These are phyloP conservation scores for Evansstolkia leycettana DNA, from an alignment of 495 filamentous ascomycete species.

Conservation along the genomic window DNA sequence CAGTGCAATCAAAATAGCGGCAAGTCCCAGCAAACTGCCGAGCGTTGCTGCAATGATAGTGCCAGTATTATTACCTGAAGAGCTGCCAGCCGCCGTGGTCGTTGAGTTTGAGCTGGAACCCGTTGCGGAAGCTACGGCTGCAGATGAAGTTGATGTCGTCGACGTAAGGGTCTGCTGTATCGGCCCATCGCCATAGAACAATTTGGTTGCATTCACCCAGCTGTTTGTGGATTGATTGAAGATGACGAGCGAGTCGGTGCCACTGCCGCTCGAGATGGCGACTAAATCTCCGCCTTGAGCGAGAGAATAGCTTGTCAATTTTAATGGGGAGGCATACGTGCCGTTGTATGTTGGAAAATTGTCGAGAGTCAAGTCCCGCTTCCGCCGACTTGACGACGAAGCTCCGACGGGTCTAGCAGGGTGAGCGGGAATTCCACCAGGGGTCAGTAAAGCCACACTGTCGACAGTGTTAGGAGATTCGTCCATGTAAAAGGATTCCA, in stretches of 20 bases:
- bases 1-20: conserved; percentile 51
- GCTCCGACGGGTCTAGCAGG: conserved; percentile 23
- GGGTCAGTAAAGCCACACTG: conserved; percentile 44
- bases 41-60: conserved; percentile 70
- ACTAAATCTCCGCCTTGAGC: conserved; percentile 50
- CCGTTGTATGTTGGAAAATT: conserved; percentile 72
- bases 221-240: conserved; percentile 69
- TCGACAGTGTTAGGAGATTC: conserved; percentile 66
- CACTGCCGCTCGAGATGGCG: conserved; percentile 65
- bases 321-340: conserved; percentile 51
- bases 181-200: conserved; percentile 41
- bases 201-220: conserved; percentile 65
- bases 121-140: conserved; percentile 25
- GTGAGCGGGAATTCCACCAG: conserved; percentile 26
- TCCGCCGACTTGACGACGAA: conserved; percentile 24
- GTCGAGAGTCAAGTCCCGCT: conserved; percentile 34
- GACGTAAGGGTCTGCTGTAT: conserved; percentile 24
- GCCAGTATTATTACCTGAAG: conserved; percentile 26
- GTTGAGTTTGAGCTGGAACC: conserved; percentile 22
- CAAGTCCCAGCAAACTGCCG: conserved; percentile 62
- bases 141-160: conserved; percentile 19
- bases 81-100: conserved; percentile 15
- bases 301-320: conserved; percentile 49
- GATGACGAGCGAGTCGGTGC: conserved; percentile 48
- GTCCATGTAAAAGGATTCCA: conserved; percentile 70